Base-by-base conservation (phyloP, 352 stramenopile species). In the Hyaloperonospora arabidopsidis region DNA sequence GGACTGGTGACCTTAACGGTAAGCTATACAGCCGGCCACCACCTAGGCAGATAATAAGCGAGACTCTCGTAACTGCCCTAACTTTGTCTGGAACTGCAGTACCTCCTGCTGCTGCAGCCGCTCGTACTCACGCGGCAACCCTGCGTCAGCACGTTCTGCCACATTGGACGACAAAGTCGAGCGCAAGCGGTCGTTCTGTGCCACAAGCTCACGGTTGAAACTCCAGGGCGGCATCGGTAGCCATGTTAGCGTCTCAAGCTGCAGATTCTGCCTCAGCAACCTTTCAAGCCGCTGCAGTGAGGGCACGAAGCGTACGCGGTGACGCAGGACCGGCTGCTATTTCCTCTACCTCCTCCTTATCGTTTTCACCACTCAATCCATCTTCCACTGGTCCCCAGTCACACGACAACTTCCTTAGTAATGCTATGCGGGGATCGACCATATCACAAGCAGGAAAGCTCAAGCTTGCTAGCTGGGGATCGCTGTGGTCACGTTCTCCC, bases 361-460 rank as follows among this genome's bases (percentile, higher is more conserved):
- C 76, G 34, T 74, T 85, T 21, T 74, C 73, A 35, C 84, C 78
- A 71, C 74, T 86, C 76, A 72, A 89, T 64, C 86, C 78, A 67
- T 89, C 74, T 70, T 89, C 76, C 63, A 89, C 76, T 76, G 76
- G 76, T n/a, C 74, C 87, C 78, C 78, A 86, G 39, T 69, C 65
- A 81, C 65, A 62, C 68, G 67, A 68, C 52, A 67, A 67, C 59
- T 65, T 72, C 77, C 77, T 84, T 79, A 87, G 74, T 77, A 68
- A 60, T 28, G n/a, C 18, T 11, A 17, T n/a, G 14, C 45, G 15
- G 13, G 18, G 10, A 10, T 34, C 23, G 38, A 0, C n/a, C 25
- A 54, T 39, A 23, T 11, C 25, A 49, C 55, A 6, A 53, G 29
- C 15, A 29, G 0, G 15, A 54, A 55, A 15, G 46, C 47, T 2